These are phyloP conservation scores for Artemisia princeps DNA, from an alignment of 140 eudicot genomes.

Conservation along the genomic window DNA sequence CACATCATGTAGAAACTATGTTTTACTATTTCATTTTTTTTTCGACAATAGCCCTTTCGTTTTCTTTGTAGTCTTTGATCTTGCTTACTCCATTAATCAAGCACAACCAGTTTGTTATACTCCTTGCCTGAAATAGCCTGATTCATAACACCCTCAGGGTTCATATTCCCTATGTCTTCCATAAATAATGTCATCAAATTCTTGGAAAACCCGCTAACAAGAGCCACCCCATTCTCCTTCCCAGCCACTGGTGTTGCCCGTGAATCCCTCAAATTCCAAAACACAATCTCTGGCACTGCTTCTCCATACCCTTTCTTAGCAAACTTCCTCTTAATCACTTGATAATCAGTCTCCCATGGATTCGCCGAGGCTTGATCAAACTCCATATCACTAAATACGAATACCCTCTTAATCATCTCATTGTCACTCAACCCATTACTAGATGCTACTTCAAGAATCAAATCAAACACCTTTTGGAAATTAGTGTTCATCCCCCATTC, in stretches of 20 bases:
- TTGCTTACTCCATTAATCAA: slow-evolving; percentile 12
- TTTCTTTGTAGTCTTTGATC: no score
- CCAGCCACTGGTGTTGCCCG: slow-evolving; percentile 19
- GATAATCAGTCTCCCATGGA: slow-evolving; percentile 26
- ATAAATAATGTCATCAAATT: slow-evolving; percentile 24
- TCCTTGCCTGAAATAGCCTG: slow-evolving; percentile 25
- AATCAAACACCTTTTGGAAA: slow-evolving; percentile 27
- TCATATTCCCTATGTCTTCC: slow-evolving; percentile 21
- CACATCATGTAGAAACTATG: no score
- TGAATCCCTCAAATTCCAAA: slow-evolving; percentile 26
- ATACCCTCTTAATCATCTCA: slow-evolving; percentile 20
- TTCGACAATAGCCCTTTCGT: no score
- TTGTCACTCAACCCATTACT: slow-evolving; percentile 3
- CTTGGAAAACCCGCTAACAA: slow-evolving; percentile 30
- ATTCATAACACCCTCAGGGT: slow-evolving; percentile 27
- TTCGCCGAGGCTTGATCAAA: slow-evolving; percentile 10
- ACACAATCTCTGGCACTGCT: slow-evolving; percentile 25
- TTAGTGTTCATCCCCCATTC: slow-evolving; percentile 28
- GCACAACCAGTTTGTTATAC: slow-evolving; percentile 28
- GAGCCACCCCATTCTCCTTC: slow-evolving; percentile 21
- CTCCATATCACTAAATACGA: slow-evolving; percentile 25
- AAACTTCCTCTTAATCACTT: slow-evolving; percentile 22
- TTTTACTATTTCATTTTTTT: no score
- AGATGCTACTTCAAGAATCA: slow-evolving; percentile 22
- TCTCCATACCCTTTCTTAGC: slow-evolving; percentile 16